Base-by-base conservation (phyloP, 2,329 filamentous ascomycete species). In the Monilinia aucupariae region DNA sequence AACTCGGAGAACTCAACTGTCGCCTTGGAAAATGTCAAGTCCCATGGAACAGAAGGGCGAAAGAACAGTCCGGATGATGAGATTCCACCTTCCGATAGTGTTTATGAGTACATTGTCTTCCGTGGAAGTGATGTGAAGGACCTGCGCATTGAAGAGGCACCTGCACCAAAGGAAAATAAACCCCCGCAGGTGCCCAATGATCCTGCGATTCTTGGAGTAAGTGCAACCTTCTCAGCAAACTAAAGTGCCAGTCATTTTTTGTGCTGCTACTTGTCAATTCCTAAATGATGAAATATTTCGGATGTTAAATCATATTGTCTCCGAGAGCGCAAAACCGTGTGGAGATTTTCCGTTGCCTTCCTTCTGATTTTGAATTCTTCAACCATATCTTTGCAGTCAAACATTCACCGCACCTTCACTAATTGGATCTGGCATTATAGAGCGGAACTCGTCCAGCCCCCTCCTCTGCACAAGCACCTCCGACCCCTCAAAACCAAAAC, bases 321-420 rank as follows among this genome's bases (percentile, higher is more conserved):
- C 89, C 89, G 89, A 88, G 88, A 89, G 91, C 91, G 92, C 92
- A 96, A 87, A 85, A 80, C 83, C 84, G 81, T 96, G 92, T 96
- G 87, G 92, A 96, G 79, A 85, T 89, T 48, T 88, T 96, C 92
- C 92, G 92, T 96, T 97, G 92, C 92, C 92, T 97, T 97, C 92
- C 92, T 97, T 96, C 92, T 97, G 92, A 96, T 86, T 74, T 67
- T 71, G 53, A 6, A 41, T 12, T 3, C 13, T 13, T 45, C 4
- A 45, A 58, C 12, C 30, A 58, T 58, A 47, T 51, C 10, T 25
- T 53, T 53, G 10, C 60, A 70, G 70, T 62, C 63, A 66, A 45
- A 47, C 64, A 20, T 47, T 61, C 45, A 43, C 70, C 59, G 70
- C 61, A 43, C 66, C 48, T 66, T 66, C 66, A 67, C 66, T 79